Evolutionary conservation across 2,329 filamentous ascomycete genomes (phyloP).

Genomic region (Claviceps sorghi): DNA sequence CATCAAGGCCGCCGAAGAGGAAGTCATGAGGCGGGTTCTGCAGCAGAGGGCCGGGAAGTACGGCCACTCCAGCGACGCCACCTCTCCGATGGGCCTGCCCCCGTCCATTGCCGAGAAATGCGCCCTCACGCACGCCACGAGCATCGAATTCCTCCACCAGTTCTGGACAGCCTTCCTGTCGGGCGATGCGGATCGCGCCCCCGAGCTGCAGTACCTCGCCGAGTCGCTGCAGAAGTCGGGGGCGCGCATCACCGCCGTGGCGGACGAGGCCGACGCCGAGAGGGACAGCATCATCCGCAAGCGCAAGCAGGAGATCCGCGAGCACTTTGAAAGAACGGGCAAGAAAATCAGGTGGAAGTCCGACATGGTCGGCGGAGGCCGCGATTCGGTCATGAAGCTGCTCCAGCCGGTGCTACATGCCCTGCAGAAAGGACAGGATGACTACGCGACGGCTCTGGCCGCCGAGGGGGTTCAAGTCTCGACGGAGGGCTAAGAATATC

Average conservation of each 20-base stretch:
- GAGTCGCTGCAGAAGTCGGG: constrained; percentile 68
- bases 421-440: constrained; percentile 52
- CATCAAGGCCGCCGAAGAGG: constrained; percentile 47
- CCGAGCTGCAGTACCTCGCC: constrained; percentile 66
- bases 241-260: constrained; percentile 67
- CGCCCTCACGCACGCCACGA: constrained; percentile 70
- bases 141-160: constrained; percentile 89
- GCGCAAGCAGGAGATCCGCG: constrained; percentile 54
- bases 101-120: constrained; percentile 43
- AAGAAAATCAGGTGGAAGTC: constrained; percentile 59
- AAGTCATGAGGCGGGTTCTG: constrained; percentile 50
- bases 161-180: constrained; percentile 92
- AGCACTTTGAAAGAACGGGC: constrained; percentile 56
- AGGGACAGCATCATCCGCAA: constrained; percentile 51
- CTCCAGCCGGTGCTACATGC: constrained; percentile 61
- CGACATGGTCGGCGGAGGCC: constrained; percentile 57
- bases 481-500: constrained; percentile 22
- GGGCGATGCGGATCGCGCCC: constrained; percentile 65
- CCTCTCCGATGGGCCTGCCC: constrained; percentile 39
- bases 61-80: constrained; percentile 32
- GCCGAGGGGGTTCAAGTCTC: constrained; percentile 41
- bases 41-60: constrained; percentile 46
- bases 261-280: constrained; percentile 63
- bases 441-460: constrained; percentile 57
- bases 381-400: constrained; percentile 59